A percentile compares a stretch with the other conserved stretches of the same genome.
Evolutionary conservation across 2,329 filamentous ascomycete genomes (phyloP).

Genomic region (Talaromyces sp.): DNA sequence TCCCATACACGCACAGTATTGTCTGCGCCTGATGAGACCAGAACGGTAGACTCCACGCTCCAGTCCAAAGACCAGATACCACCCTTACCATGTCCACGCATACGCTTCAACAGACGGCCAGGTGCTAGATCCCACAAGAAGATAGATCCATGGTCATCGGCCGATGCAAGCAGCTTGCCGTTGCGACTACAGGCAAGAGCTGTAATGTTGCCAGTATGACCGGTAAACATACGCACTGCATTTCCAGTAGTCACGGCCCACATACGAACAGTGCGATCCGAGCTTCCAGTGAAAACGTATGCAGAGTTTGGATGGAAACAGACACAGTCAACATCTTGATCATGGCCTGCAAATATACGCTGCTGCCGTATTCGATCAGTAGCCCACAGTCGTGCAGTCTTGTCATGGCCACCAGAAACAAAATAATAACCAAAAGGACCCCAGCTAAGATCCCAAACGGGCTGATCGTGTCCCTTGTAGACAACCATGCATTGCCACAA

Average conservation of each 20-base stretch:
- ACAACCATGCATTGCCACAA: constrained; percentile 89
- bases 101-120: constrained; percentile 82
- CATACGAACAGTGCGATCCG: constrained; percentile 94
- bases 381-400: constrained; percentile 84
- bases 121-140: constrained; percentile 92
- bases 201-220: constrained; percentile 83
- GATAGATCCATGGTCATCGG: constrained; percentile 83
- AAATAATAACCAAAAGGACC: constrained; percentile 96
- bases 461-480: constrained; percentile 88
- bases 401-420: constrained; percentile 79
- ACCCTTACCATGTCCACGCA: constrained; percentile 88
- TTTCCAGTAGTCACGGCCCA: constrained; percentile 88
- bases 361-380: constrained; percentile 89
- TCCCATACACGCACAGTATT: constrained; percentile 95
- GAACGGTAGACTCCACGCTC: constrained; percentile 84
- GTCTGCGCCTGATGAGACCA: constrained; percentile 87
- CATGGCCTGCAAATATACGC: constrained; percentile 85
- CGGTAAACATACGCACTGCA: constrained; percentile 86
- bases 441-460: constrained; percentile 85
- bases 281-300: constrained; percentile 89
- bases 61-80: constrained; percentile 93
- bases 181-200: constrained; percentile 81
- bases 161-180: constrained; percentile 86
- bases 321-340: constrained; percentile 87
- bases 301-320: constrained; percentile 91